Evolutionary conservation across 371 early-diverging fungal genomes (phyloP).

Genomic region (Mucor ambiguus): DNA sequence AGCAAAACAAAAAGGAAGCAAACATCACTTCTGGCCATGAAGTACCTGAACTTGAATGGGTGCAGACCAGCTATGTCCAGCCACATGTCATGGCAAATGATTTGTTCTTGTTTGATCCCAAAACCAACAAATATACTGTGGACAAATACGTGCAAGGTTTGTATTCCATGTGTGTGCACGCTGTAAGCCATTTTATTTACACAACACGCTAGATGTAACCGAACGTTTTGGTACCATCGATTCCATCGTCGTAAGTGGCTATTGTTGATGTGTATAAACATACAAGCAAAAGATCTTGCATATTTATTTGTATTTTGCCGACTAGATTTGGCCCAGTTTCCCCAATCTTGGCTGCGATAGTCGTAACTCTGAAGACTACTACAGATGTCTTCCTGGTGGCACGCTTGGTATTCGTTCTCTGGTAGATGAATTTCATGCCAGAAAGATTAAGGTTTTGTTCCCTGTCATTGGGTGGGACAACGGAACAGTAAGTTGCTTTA

Average conservation of each 20-base stretch:
- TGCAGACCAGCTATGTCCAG: constrained; percentile 30
- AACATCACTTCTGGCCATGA: constrained; percentile 18
- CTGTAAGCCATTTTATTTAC: neutral
- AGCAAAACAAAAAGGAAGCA: constrained; percentile 14
- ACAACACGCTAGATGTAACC: constrained; percentile 8
- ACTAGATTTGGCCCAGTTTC: constrained; percentile 30
- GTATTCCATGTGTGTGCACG: neutral
- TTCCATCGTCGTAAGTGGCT: constrained; percentile 31
- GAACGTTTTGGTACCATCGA: constrained; percentile 30
- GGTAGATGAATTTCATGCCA: constrained; percentile 25
- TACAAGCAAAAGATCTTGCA: neutral
- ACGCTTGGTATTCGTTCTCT: constrained; percentile 26
- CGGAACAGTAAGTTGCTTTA: constrained; percentile 27
- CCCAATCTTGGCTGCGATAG: constrained; percentile 35
- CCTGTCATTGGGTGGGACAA: constrained; percentile 27
- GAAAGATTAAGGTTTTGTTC: constrained; percentile 27
- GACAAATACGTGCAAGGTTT: constrained; percentile 29
- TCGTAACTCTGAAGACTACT: constrained; percentile 33
- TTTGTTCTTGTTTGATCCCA: constrained; percentile 26
- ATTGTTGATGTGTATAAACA: neutral
- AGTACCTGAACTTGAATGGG: constrained; percentile 27
- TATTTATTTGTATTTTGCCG: neutral
- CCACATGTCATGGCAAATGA: constrained; percentile 35
- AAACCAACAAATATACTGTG: constrained; percentile 29
- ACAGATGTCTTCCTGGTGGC: constrained; percentile 34